phyloP scores from a whole-genome alignment of 164 flowering plant genomes.

The Stephania cephalantha region DNA sequence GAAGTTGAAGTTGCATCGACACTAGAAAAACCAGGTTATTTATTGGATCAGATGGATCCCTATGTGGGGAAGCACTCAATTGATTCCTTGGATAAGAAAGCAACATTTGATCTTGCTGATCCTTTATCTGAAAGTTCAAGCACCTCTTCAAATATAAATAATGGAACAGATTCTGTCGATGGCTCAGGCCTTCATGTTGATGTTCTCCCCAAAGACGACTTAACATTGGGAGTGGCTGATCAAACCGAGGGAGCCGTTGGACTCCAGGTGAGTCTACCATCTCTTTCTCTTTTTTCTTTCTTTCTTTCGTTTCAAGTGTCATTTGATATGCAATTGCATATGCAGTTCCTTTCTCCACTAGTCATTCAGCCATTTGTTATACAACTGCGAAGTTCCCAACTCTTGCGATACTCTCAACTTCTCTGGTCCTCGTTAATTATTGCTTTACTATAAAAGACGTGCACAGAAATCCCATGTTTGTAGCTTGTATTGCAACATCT shows the following conservation, averaged over 20 bases:
- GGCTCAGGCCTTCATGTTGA: constrained; percentile 7
- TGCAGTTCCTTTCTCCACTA: background rate
- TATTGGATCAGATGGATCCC: constrained; percentile 6
- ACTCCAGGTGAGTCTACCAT: constrained; percentile 21
- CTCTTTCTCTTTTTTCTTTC: background rate
- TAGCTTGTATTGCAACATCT: no score
- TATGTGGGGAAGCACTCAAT: constrained; percentile 4
- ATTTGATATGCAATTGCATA: background rate
- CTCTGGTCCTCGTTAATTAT: background rate
- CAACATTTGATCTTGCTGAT: constrained; percentile 7
- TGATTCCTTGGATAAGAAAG: constrained; percentile 9
- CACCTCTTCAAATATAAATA: constrained; percentile 1
- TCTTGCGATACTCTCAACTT: background rate
- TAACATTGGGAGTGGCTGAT: constrained; percentile 11
- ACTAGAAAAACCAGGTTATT: constrained; percentile 1
- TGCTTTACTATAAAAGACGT: no score
- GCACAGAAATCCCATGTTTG: no score
- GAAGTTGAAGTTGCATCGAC: constrained; percentile 7
- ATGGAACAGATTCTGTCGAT: background rate
- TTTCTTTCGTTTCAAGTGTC: background rate
- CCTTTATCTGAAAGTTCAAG: constrained; percentile 15
- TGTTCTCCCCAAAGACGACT: constrained; percentile 11
- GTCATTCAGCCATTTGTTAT: background rate
- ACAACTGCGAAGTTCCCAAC: background rate
- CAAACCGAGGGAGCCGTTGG: constrained; percentile 13